Base-by-base conservation (phyloP, 2,329 filamentous ascomycete species). In the Beauveria scarabaeidicola region DNA sequence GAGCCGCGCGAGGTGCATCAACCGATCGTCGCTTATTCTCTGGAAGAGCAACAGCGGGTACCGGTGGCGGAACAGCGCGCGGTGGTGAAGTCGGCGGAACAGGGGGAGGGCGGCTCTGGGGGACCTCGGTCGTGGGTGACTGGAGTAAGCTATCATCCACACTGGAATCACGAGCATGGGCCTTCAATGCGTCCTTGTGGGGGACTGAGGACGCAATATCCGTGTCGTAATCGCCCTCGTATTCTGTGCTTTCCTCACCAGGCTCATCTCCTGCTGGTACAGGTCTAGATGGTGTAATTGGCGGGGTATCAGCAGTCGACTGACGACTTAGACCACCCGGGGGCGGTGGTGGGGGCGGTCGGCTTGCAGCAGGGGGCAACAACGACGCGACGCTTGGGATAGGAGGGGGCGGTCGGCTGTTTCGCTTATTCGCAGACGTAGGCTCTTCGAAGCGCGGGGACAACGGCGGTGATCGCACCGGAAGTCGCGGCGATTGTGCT, bases 161-260 rank as follows among this genome's bases (percentile, higher is more conserved):
- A 69, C 89, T 95, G 7, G 87, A 84, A 50, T 93, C 90, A 58
- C 88, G 83, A 8, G 81, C 83, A 71, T 96, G 91, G 9, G 90
- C 78, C 72, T 93, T 96, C 62, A 97, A 74, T 1, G 93, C 92
- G 74, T 96, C 93, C 73, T 96, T 97, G 73, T 96, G 91, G 59
- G 89, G 90, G n/a, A 85, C 91, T 10, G 90, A 88, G n/a, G 92
- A 90, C 1, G 89, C 92, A 69, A 97, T 97, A 70, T 97, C 94
- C 7, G 94, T 97, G 67, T 97, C 94, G 70, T 97, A 97, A 69
- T 97, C 94, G 7, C 93, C 94, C 70, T 99, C 94, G 69, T 97
- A 97, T 69, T 97, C 93, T 0, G 91, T 95, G 38, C 91, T 82
- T 68, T 95, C 91, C 61, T 89, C 90, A 27, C 85, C 86, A 15